These are phyloP conservation scores for Xylaria sp. DNA, from an alignment of 2,329 filamentous ascomycete genomes.

Conservation along the genomic window DNA sequence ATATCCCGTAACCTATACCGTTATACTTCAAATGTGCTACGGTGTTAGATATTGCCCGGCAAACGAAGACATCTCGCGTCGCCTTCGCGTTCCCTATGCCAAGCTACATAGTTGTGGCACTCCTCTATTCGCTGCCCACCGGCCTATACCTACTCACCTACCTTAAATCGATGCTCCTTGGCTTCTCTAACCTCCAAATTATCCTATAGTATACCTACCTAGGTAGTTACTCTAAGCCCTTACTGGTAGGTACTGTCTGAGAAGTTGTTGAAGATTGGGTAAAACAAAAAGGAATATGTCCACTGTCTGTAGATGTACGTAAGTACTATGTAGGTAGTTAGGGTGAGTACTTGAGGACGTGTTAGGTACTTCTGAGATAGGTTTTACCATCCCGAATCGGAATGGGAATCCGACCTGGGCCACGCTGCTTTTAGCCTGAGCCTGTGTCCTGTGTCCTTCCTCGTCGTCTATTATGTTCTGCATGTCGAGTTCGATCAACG, in stretches of 20 bases:
- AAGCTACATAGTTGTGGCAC: constrained; percentile 28
- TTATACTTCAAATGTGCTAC: background rate
- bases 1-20: background rate
- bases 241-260: background rate
- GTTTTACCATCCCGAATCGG: constrained; percentile 30
- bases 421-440: background rate
- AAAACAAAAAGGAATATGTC: background rate
- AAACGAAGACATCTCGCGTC: constrained; percentile 17
- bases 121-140: constrained; percentile 22
- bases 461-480: too few relatives aligned
- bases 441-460: too few relatives aligned
- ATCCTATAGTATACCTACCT: background rate
- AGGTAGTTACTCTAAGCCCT: background rate
- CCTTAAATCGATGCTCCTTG: background rate
- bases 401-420: constrained; percentile 27
- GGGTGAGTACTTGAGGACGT: background rate
- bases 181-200: background rate
- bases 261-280: background rate
- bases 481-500: too few relatives aligned
- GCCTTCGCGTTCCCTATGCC: constrained; percentile 16
- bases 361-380: background rate
- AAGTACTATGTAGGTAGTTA: background rate
- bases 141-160: background rate
- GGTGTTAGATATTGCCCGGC: constrained; percentile 2
- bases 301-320: background rate